phyloP scores from a whole-genome alignment of 2,329 filamentous ascomycete genomes.

The Colletotrichum sp. region DNA sequence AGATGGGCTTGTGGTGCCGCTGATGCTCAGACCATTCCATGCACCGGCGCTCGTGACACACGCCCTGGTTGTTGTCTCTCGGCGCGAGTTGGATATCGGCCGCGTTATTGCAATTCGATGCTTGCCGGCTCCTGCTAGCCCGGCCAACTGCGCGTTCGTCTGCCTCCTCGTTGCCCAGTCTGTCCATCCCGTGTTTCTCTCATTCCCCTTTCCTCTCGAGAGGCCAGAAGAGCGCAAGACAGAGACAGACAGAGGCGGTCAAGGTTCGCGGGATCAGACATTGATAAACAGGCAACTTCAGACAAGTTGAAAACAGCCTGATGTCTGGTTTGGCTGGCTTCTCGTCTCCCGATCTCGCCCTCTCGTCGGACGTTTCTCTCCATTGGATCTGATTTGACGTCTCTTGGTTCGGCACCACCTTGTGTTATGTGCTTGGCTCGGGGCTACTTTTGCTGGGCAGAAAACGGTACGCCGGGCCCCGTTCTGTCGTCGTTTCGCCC shows the following conservation, averaged over 20 bases:
- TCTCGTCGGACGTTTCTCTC: not conserved
- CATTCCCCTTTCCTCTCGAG: not conserved
- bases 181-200: not conserved
- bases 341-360: not conserved
- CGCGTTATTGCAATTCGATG: not conserved
- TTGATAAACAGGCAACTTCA: not conserved
- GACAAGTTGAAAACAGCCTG: constrained; percentile 5
- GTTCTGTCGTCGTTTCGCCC: not conserved
- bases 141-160: not conserved
- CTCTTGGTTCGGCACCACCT: not conserved
- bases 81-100: not conserved
- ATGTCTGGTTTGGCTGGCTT: not conserved
- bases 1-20: constrained; percentile 8
- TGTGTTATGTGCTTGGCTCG: not conserved
- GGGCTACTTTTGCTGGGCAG: not conserved
- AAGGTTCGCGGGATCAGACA: not conserved
- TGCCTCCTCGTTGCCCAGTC: not conserved
- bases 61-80: not conserved
- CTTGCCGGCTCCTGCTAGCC: not conserved
- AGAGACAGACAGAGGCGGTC: not conserved
- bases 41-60: not conserved
- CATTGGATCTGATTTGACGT: not conserved
- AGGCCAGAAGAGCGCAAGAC: not conserved
- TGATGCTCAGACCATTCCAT: constrained; percentile 17
- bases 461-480: not conserved